Conservation (phyloP, 768 basidiomycete species). For the Naematelia aurantialba region DNA sequence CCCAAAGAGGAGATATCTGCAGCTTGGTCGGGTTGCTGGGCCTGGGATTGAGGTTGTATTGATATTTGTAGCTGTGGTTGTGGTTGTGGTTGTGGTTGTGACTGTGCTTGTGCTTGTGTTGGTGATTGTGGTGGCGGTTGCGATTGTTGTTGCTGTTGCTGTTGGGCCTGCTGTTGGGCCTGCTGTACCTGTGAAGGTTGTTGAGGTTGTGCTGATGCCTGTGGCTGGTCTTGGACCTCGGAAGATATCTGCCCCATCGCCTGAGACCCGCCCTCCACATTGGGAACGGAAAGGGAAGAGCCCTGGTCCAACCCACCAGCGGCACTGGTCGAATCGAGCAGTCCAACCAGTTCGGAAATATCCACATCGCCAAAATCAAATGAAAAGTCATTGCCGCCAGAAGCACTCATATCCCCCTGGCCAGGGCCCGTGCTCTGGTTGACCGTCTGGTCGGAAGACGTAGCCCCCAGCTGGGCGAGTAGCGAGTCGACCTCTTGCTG, state of each 20-base stretch:
- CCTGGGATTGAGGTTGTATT: neutral
- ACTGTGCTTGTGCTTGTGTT: neutral
- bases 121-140: constrained; percentile 5
- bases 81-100: neutral
- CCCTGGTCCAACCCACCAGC: too few relatives aligned
- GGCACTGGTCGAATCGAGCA: neutral
- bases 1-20: neutral
- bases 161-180: neutral
- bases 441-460: neutral
- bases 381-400: neutral
- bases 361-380: constrained; percentile 2
- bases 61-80: neutral
- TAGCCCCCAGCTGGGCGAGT: neutral
- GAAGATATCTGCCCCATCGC: too few relatives aligned
- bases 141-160: constrained; percentile 5
- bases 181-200: constrained; percentile 2
- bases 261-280: too few relatives aligned
- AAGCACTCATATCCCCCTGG: neutral
- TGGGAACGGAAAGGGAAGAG: too few relatives aligned
- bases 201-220: neutral
- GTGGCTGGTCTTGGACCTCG: too few relatives aligned
- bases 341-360: constrained; percentile 3
- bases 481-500: neutral
- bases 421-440: neutral
- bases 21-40: neutral